Conservation (phyloP, 345 rosid species). For the Rhizophora mangle region DNA sequence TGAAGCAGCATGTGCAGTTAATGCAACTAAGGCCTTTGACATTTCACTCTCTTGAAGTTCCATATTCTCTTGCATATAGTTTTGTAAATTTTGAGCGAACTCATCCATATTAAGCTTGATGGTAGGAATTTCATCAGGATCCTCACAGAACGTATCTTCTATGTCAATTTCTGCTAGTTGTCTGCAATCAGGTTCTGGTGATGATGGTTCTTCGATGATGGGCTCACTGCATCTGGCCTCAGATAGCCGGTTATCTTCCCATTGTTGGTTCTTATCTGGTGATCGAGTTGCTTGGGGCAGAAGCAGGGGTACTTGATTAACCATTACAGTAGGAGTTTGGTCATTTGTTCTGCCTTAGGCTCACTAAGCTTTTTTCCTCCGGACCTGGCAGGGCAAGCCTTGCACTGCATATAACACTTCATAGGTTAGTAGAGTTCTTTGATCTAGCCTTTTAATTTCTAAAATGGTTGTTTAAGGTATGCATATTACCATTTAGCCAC, state of each 20-base stretch:
- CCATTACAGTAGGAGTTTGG: slow-evolving; percentile 30
- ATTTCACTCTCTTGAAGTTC: slow-evolving; percentile 23
- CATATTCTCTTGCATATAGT: slow-evolving; percentile 23
- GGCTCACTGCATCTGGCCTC: slow-evolving; percentile 22
- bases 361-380: slow-evolving; percentile 58
- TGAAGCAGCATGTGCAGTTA: slow-evolving; percentile 43
- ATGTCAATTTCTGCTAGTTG: slow-evolving; percentile 27
- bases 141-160: slow-evolving; percentile 34
- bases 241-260: slow-evolving; percentile 28
- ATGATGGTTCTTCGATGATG: slow-evolving; percentile 28
- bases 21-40: slow-evolving; percentile 45
- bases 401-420: slow-evolving; percentile 53
- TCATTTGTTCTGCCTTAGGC: slow-evolving; percentile 32
- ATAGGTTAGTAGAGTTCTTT: slow-evolving; percentile 6
- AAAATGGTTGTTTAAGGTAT: slow-evolving; percentile 5
- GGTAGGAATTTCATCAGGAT: slow-evolving; percentile 41
- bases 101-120: slow-evolving; percentile 36
- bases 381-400: slow-evolving; percentile 87
- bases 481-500: not conserved
- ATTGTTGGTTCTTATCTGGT: slow-evolving; percentile 25
- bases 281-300: slow-evolving; percentile 39
- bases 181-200: slow-evolving; percentile 21
- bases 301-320: slow-evolving; percentile 24
- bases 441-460: slow-evolving; percentile 1
- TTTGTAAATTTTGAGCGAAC: slow-evolving; percentile 29